Evolutionary conservation across 1,139 yeast genomes (phyloP).

Genomic region (Torulaspora globosa): DNA sequence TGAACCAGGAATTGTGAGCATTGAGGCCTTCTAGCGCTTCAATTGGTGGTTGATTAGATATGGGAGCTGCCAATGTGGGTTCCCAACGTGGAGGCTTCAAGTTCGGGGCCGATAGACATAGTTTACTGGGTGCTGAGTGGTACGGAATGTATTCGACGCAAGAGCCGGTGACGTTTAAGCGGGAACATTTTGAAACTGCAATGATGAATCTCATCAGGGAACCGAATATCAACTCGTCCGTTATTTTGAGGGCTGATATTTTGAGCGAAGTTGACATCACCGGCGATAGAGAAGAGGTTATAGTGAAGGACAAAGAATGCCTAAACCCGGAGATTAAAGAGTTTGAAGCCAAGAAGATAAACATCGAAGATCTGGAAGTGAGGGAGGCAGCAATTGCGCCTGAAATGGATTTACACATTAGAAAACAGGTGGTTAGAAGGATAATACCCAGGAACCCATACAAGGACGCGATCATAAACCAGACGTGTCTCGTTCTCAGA

Average conservation of each 20-base stretch:
- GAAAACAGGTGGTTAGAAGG: conserved; percentile 60
- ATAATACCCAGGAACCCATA: conserved; percentile 86
- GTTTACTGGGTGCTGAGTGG: conserved; percentile 66
- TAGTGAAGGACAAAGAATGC: conserved; percentile 12
- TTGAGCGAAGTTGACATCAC: conserved; percentile 51
- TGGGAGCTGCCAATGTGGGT: conserved; percentile 4
- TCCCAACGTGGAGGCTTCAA: conserved; percentile 18
- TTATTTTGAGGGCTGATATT: conserved; percentile 83
- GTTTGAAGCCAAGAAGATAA: conserved; percentile 32
- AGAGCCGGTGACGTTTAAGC: conserved; percentile 36
- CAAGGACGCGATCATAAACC: conserved; percentile 78
- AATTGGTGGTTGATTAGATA: neutral
- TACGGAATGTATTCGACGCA: conserved; percentile 45
- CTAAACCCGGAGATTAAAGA: conserved; percentile 15
- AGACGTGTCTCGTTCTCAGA: conserved; percentile 63
- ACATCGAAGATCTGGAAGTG: conserved; percentile 55
- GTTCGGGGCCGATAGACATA: conserved; percentile 37
- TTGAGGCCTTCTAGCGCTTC: neutral
- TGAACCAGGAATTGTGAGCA: neutral
- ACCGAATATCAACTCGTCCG: conserved; percentile 91
- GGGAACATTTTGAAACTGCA: conserved; percentile 63
- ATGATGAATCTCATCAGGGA: conserved; percentile 76
- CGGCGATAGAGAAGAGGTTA: conserved; percentile 35
- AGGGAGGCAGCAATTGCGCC: conserved; percentile 31
- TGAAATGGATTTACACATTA: conserved; percentile 19